Conservation (phyloP, 495 filamentous ascomycete genomes). For the Penicillium daleae region DNA sequence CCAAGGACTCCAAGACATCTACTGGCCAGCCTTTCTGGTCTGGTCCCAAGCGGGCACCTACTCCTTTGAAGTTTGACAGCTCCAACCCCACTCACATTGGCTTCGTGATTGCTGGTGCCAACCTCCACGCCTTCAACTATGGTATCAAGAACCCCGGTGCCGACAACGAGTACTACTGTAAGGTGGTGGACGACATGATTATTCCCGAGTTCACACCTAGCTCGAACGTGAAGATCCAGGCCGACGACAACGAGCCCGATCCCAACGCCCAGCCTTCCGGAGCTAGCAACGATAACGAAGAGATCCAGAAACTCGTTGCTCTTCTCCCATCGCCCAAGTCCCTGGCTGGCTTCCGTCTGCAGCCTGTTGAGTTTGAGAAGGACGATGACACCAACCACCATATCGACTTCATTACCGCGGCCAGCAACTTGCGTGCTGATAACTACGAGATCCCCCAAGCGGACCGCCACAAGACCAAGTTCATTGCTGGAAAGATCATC, state of each 20-base stretch:
- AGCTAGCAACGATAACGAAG: conserved; percentile 67
- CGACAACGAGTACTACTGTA: conserved; percentile 67
- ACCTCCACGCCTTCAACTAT: conserved; percentile 98
- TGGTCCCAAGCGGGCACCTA: conserved; percentile 95
- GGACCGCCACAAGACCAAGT: conserved; percentile 96
- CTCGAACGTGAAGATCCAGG: conserved; percentile 94
- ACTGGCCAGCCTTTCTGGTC: conserved; percentile 96
- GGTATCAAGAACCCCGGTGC: conserved; percentile 77
- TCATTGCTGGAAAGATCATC: conserved; percentile 99
- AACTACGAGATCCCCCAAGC: conserved; percentile 96
- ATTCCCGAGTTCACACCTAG: conserved; percentile 95
- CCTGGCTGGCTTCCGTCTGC: conserved; percentile 82
- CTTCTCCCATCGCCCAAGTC: conserved; percentile 76
- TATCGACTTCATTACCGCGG: conserved; percentile 98
- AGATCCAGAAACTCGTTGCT: conserved; percentile 67
- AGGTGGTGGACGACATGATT: conserved; percentile 89
- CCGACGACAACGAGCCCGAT: conserved; percentile 91
- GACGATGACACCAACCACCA: conserved; percentile 98
- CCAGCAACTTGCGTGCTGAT: conserved; percentile 93
- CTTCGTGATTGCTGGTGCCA: conserved; percentile 86
- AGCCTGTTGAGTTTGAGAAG: conserved; percentile 97
- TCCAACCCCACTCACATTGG: conserved; percentile 81
- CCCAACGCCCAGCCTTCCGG: conserved; percentile 70
- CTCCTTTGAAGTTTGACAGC: conserved; percentile 85
- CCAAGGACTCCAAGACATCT: conserved; percentile 86